These are phyloP conservation scores for Mycena filopes DNA, from an alignment of 768 basidiomycete genomes.

Conservation along the genomic window DNA sequence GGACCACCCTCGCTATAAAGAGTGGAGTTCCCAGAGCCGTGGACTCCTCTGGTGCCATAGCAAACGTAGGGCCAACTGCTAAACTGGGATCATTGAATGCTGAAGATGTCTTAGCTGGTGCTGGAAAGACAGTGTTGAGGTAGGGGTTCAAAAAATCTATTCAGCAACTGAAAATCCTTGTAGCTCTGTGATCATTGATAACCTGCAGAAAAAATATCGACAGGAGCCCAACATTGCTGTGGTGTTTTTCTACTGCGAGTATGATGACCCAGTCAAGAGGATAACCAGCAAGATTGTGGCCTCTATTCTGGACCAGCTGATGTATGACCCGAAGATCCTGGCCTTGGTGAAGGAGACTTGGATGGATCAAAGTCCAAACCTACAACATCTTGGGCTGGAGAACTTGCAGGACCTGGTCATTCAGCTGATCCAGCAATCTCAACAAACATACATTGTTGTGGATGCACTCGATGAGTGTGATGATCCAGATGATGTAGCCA, in stretches of 20 bases:
- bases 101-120: slow-evolving; percentile 9
- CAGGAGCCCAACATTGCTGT: slow-evolving; percentile 14
- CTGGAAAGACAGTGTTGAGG: slow-evolving; percentile 26
- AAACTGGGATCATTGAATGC: not conserved
- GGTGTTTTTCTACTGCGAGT: slow-evolving; percentile 27
- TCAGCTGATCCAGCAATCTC: slow-evolving; percentile 16
- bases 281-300: slow-evolving; percentile 16
- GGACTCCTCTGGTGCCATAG: slow-evolving; percentile 26
- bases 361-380: slow-evolving; percentile 22
- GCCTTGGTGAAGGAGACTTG: slow-evolving; percentile 19
- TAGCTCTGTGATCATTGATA: slow-evolving; percentile 25
- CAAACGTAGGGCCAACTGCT: slow-evolving; percentile 29
- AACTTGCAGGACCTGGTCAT: slow-evolving; percentile 22
- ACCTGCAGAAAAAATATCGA: slow-evolving; percentile 5
- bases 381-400: slow-evolving; percentile 18
- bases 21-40: not conserved
- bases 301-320: slow-evolving; percentile 23
- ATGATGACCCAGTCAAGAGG: slow-evolving; percentile 21
- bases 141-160: not conserved
- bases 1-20: not conserved
- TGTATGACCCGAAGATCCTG: slow-evolving; percentile 23
- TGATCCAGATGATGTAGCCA: slow-evolving; percentile 14
- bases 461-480: slow-evolving; percentile 30
- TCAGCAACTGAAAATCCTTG: not conserved
- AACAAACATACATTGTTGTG: slow-evolving; percentile 21